A percentile compares a stretch with the other conserved stretches of the same genome.
Evolutionary conservation across 768 basidiomycete genomes (phyloP).

Genomic region (Tylopilus vinaceipallidus): DNA sequence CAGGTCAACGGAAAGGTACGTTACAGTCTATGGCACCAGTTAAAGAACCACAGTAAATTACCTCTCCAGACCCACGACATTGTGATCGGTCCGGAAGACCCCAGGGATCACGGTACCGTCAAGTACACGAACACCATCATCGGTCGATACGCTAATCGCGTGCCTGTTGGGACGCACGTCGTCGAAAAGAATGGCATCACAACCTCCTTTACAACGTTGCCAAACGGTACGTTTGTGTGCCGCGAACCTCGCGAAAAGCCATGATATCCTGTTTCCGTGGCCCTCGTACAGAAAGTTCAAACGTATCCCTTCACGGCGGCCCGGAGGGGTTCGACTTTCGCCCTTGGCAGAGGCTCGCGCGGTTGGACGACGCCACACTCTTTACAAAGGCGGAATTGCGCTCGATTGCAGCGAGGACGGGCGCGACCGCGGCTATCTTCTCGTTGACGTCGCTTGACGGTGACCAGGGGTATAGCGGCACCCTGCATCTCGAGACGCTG

Average conservation of each 20-base stretch:
- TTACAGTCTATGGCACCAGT: too few species aligned
- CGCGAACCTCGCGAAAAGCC: too few species aligned
- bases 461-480: slow-evolving; percentile 71
- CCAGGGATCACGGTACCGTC: slow-evolving; percentile 53
- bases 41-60: not conserved
- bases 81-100: slow-evolving; percentile 68
- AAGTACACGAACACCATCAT: slow-evolving; percentile 75
- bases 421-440: slow-evolving; percentile 48
- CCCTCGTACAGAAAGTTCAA: slow-evolving; percentile 38
- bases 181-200: slow-evolving; percentile 53
- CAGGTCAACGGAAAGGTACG: slow-evolving; percentile 62
- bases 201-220: slow-evolving; percentile 43
- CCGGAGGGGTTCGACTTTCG: slow-evolving; percentile 60
- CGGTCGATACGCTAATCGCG: slow-evolving; percentile 70
- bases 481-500: slow-evolving; percentile 56
- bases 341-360: slow-evolving; percentile 48
- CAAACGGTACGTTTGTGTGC: slow-evolving; percentile 32
- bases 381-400: slow-evolving; percentile 55
- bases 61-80: slow-evolving; percentile 65
- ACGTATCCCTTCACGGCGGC: slow-evolving; percentile 74
- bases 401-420: slow-evolving; percentile 37
- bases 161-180: slow-evolving; percentile 56
- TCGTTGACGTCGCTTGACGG: slow-evolving; percentile 57
- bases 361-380: slow-evolving; percentile 41
- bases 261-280: slow-evolving; percentile 12